Base-by-base conservation (phyloP, 148 eudicot genomes). In the Euryodendron excelsum region DNA sequence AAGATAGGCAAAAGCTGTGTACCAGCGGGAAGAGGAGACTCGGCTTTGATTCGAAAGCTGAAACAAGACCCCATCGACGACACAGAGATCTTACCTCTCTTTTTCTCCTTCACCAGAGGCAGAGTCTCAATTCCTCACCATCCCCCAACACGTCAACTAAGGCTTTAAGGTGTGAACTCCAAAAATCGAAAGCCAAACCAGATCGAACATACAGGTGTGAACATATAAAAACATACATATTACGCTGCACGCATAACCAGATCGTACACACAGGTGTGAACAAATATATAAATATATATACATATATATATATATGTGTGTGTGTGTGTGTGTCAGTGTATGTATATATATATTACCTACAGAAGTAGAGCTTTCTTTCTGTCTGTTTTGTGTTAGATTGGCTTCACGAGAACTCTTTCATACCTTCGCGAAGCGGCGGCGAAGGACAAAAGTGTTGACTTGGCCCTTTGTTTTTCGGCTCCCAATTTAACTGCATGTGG, bases 1-100 rank as follows among this genome's bases (percentile, higher is more conserved):
- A n/a, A n/a, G n/a, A n/a, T n/a, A n/a, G 28, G 25, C 4, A 21
- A 56, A n/a, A 5, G 25, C 9, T 18, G 25, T 21, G 60, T 71
- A 71, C 74, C 60, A 50, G 63, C 30, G 31, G 23, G 63, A 25
- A 25, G 74, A 65, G 84, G 79, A 61, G 69, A 84, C 47, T 85
- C 83, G 41, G 87, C 88, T 66, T 90, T 89, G 71, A 93, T 85
- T 83, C 87, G 81, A 45, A 81, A 85, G 85, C 97, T 89, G 77
- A 82, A 82, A 81, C 90, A 93, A 78, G 91, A 87, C 18, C 97
- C 97, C 97, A 93, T 93, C n/a, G 5, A 30, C n/a, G n/a, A 45
- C 47, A 11, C 28, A 25, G 25, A 45, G 56, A 21, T 62, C 41
- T 63, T 8, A 60, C 31, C 66, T 6, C 53, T 41, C 65, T 53